Evolutionary conservation across 2,329 filamentous ascomycete species (phyloP), one percentile per base, ranked within the genome.

Genomic region (Fusarium mundagurra): DNA sequence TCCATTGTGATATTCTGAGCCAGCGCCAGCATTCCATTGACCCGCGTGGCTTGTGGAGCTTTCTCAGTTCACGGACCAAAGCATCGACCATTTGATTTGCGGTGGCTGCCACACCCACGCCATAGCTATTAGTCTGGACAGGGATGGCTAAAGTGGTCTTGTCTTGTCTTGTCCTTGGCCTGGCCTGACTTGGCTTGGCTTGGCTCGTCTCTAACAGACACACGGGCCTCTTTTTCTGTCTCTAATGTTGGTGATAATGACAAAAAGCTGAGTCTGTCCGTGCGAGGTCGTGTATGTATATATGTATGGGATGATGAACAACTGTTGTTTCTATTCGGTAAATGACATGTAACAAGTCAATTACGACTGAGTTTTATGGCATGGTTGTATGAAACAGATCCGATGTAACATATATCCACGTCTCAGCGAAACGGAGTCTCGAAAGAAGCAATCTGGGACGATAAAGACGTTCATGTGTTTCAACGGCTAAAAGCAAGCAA

Each of bases 41-140:
- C 64, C 74, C 77, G 74, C 76, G 77, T 78, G 77, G 77, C 77
- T 77, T 79, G 77, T 78, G 77, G 77, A 79, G 71, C 58, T 72
- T 57, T 36, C 38, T 36, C 38, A 74, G 64, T 39, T 38, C 60
- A 69, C 62, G 62, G 68, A 68, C 72, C 63, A 64, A 62, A 60
- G 66, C 65, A 64, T 61, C 27, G 69, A 61, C 61, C 61, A 62
- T 62, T 64, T 75, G 61, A 63, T 65, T 69, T 75, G 61, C 53
- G 64, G 69, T 64, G 67, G 63, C 58, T 72, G 67, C 64, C 69
- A 77, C 59, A n/a, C 61, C 43, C 67, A 76, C 64, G 43, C 61
- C 34, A 64, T 48, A 34, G 48, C 33, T 39, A 29, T 29, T 55
- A 55, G 34, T n/a, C 27, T 39, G 24, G 51, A 58, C 60, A 44